A percentile compares a stretch with the other conserved stretches of the same genome.
Conservation (phyloP, 257 asterid genomes). For the Plectranthus barbatus region DNA sequence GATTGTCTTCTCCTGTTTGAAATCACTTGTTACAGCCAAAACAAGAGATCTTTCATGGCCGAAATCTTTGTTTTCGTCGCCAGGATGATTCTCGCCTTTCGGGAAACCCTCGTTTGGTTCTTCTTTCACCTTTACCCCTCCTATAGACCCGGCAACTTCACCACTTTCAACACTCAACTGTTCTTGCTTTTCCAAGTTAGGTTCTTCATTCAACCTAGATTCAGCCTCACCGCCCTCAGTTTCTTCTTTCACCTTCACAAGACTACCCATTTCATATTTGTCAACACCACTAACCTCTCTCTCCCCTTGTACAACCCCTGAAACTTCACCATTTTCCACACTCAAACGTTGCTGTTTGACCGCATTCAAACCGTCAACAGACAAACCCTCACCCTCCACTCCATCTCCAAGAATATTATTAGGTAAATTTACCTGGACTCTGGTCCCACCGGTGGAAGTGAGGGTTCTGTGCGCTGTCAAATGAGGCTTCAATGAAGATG, state of each 20-base stretch:
- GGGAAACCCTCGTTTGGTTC: constrained; percentile 13
- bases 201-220: constrained; percentile 24
- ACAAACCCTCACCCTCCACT: not conserved
- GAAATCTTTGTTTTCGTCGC: not conserved
- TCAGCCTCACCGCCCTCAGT: not conserved
- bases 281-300: constrained; percentile 1
- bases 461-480: constrained; percentile 28
- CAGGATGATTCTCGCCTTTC: not conserved
- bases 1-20: not conserved
- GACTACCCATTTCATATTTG: not conserved
- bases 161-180: not conserved
- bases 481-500: constrained; percentile 2
- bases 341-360: constrained; percentile 9
- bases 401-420: not conserved
- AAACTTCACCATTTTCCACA: constrained; percentile 12
- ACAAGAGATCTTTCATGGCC: not conserved
- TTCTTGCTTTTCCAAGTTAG: too few species aligned
- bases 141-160: not conserved
- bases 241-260: constrained; percentile 30
- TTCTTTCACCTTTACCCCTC: constrained; percentile 20
- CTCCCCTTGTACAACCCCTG: not conserved
- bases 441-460: constrained; percentile 50
- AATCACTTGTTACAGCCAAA: not conserved
- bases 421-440: constrained; percentile 25
- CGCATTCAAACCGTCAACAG: not conserved